Percentiles rank a stretch among this genome's conserved stretches.
Evolutionary conservation across 441 rosid genomes (phyloP).

Genomic region (Populus trichocarpa): DNA sequence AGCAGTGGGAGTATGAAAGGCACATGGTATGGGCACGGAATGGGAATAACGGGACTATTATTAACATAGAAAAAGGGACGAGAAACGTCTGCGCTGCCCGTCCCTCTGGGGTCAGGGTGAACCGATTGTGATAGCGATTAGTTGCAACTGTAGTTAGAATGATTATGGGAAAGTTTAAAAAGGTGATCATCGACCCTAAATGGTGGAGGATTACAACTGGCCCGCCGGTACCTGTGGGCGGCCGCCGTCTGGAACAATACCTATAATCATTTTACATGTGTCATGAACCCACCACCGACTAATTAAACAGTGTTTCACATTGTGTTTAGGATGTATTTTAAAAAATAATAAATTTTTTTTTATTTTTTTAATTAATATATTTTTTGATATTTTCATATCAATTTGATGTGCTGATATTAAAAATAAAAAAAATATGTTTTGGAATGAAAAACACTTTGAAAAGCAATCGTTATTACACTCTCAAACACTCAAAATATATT

Average conservation of each 20-base stretch:
- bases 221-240: background rate
- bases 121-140: conserved; percentile 7
- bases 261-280: background rate
- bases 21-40: background rate
- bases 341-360: too few species aligned
- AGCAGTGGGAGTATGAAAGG: background rate
- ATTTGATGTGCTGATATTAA: too few species aligned
- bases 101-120: background rate
- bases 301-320: too few species aligned
- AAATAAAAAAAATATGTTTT: too few species aligned
- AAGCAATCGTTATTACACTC: too few species aligned
- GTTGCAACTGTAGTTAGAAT: background rate
- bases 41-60: background rate
- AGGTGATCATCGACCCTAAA: background rate
- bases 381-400: too few species aligned
- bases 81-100: background rate
- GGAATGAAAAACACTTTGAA: too few species aligned
- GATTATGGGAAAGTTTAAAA: background rate
- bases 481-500: too few species aligned
- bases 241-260: background rate
- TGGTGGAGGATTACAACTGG: background rate
- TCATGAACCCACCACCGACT: background rate
- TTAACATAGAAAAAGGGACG: background rate
- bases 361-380: too few species aligned
- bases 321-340: too few species aligned